Conservation (phyloP, 495 filamentous ascomycete genomes). For the Oidiodendron maius region DNA sequence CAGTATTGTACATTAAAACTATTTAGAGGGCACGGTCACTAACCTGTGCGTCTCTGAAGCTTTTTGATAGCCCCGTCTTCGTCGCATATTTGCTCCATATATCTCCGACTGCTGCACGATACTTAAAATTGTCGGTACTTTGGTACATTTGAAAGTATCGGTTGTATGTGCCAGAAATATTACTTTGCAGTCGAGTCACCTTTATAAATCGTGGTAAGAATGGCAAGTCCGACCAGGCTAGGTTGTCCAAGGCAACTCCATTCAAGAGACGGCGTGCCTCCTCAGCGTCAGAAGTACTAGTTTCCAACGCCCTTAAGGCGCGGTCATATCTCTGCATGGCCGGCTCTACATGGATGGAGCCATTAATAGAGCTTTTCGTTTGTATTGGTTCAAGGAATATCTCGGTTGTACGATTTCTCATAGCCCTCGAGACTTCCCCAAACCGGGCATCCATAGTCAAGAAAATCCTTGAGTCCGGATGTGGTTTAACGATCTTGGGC, state of each 20-base stretch:
- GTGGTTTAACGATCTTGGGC: constrained; percentile 71
- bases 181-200: too few relatives aligned
- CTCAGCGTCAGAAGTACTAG: constrained; percentile 17
- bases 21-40: constrained; percentile 30
- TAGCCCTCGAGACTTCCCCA: constrained; percentile 91
- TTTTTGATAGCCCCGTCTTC: constrained; percentile 23
- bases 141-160: constrained; percentile 12
- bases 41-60: constrained; percentile 41
- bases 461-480: constrained; percentile 87
- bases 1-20: constrained; percentile 24
- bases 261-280: constrained; percentile 6
- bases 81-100: constrained; percentile 10
- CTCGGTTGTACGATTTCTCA: constrained; percentile 93
- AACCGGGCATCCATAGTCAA: constrained; percentile 89
- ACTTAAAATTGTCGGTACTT: constrained; percentile 1
- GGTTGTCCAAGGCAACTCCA: constrained; percentile 41
- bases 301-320: constrained; percentile 1
- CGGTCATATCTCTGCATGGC: constrained; percentile 13
- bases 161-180: neutral
- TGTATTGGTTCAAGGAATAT: constrained; percentile 58
- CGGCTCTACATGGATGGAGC: neutral
- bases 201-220: constrained; percentile 35
- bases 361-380: neutral
- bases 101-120: constrained; percentile 14
- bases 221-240: constrained; percentile 43